Evolutionary conservation across 495 filamentous ascomycete genomes (phyloP), one percentile per base, ranked within the genome.

Genomic region (Penicillium paxilli): DNA sequence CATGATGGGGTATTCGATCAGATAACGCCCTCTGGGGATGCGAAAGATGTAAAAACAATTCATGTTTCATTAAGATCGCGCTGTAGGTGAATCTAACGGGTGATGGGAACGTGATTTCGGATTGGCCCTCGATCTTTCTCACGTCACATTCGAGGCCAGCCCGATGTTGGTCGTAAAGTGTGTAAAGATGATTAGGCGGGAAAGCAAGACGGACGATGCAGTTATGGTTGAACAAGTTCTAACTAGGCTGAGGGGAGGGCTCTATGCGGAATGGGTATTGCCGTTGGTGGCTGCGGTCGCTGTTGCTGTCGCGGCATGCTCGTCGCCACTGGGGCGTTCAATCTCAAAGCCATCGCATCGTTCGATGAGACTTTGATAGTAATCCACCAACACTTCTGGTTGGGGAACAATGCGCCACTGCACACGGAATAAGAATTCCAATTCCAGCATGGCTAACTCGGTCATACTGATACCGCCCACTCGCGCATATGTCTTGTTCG

Each of bases 331-430:
- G 37, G 52, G 64, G 45, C 65, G 67, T 52, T 78, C 75, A 33
- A 87, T 77, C 52, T 74, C 73, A 57, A 80, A 88, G 10, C 80
- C 82, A 4, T 86, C 83, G 54, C 78, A 83, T 54, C 87, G 69
- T 52, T 87, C 90, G 20, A 96, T 88, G 20, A 98, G 71, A 28
- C 90, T 94, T 57, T 82, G 80, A 65, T 98, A 98, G 60, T 98
- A 98, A 47, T 96, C 92, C 41, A 87, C 90, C 42, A 98, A 71
- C 4, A 94, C 86, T 66, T 98, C 95, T 5, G 93, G 91, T 57
- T 93, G 89, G 14, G 94, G 94, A 9, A 98, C 92, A 62, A 98
- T 98, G 51, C 87, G 87, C 94, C 94, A 98, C 52, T 96, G 89
- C 23, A 98, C 87, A 56, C 89, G 78, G 66, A 89, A 88, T 30